Evolutionary conservation across 352 stramenopile genomes (phyloP).

Genomic region (Pythium periplocum): DNA sequence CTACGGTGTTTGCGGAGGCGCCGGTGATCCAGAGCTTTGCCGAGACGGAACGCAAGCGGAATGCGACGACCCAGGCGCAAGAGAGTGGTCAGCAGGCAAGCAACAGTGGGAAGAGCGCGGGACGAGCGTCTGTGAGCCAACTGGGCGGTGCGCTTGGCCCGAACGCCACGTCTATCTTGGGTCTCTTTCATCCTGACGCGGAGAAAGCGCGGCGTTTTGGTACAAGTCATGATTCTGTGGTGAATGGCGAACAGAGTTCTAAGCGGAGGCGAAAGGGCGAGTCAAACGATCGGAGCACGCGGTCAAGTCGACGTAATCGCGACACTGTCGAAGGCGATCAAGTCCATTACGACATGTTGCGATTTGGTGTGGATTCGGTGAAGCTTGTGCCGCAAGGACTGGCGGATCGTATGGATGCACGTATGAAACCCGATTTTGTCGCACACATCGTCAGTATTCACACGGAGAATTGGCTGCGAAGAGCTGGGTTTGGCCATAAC

Average conservation of each 20-base stretch:
- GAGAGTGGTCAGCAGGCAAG: neutral
- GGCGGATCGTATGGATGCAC: constrained; percentile 71
- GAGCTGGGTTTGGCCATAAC: constrained; percentile 51
- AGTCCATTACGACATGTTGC: constrained; percentile 34
- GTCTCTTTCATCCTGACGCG: no score
- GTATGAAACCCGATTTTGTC: constrained; percentile 48
- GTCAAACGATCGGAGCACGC: no score
- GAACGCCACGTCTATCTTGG: no score
- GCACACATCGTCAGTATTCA: constrained; percentile 50
- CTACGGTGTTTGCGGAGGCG: constrained; percentile 51
- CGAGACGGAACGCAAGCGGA: constrained; percentile 34
- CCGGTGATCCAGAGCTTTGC: constrained; percentile 61
- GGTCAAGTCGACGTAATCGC: no score
- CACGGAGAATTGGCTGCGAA: constrained; percentile 64
- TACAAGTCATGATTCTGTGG: no score
- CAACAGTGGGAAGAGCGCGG: no score
- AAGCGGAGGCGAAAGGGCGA: constrained; percentile 12
- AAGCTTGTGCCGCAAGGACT: constrained; percentile 82
- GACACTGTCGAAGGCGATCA: no score
- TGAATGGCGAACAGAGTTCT: neutral
- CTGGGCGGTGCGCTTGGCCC: neutral
- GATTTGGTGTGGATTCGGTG: constrained; percentile 64
- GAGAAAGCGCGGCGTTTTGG: no score
- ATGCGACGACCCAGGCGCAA: neutral
- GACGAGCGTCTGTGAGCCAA: constrained; percentile 5